These are phyloP conservation scores for Penicillium olsonii DNA, from an alignment of 2,329 filamentous ascomycete species.

Conservation along the genomic window DNA sequence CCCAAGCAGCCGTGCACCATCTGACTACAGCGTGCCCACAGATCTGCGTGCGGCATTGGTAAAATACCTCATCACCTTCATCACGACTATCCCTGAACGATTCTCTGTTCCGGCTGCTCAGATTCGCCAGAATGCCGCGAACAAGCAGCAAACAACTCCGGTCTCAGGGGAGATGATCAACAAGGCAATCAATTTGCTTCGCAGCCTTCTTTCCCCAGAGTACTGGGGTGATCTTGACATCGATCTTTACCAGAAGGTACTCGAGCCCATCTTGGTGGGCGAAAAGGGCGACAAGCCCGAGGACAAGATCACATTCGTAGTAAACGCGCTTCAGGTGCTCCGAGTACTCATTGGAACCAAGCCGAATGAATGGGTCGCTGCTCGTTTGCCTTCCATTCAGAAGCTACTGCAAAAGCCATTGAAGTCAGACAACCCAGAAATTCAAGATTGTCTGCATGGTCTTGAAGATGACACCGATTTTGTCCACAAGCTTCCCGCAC, in stretches of 20 bases:
- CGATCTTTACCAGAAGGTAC: conserved; percentile 87
- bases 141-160: conserved; percentile 52
- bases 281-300: conserved; percentile 83
- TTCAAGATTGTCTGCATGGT: conserved; percentile 88
- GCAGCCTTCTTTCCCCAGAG: conserved; percentile 79
- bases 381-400: conserved; percentile 74
- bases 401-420: conserved; percentile 88
- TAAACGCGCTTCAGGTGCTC: conserved; percentile 91
- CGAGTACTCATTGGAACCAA: conserved; percentile 87
- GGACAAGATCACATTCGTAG: conserved; percentile 79
- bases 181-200: conserved; percentile 78
- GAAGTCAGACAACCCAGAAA: conserved; percentile 83
- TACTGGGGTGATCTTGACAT: conserved; percentile 93
- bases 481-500: conserved; percentile 70
- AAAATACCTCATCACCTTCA: conserved; percentile 94
- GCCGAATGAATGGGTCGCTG: conserved; percentile 84
- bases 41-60: conserved; percentile 76
- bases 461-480: conserved; percentile 70
- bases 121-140: conserved; percentile 56
- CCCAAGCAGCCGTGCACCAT: conserved; percentile 50
- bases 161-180: conserved; percentile 76
- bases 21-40: conserved; percentile 69
- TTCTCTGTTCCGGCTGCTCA: conserved; percentile 75
- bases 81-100: conserved; percentile 83
- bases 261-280: conserved; percentile 78